Conservation (phyloP, 208 protist genomes). For the Tritrichomonas musculus region DNA sequence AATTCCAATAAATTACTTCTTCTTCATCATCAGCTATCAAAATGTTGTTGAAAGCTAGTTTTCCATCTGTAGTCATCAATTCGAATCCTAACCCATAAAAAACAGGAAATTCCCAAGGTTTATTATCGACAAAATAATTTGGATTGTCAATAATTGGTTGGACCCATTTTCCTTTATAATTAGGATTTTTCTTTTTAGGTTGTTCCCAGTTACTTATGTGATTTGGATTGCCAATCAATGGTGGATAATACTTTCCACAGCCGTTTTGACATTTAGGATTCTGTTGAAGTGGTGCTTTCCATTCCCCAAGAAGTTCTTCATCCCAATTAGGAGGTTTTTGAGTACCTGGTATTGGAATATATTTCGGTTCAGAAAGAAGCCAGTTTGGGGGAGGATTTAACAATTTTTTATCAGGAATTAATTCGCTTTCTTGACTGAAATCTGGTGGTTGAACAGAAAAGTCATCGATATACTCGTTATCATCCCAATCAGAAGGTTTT, state of each 20-base stretch:
- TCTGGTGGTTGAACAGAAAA: constrained; percentile 47
- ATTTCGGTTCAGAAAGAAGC: constrained; percentile 42
- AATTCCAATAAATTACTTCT: not conserved
- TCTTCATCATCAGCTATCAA: not conserved
- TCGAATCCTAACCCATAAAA: not conserved
- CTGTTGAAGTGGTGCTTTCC: constrained; percentile 39
- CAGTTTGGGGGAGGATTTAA: constrained; percentile 45
- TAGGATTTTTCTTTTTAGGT: constrained; percentile 46
- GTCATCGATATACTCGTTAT: constrained; percentile 53
- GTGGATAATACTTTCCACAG: constrained; percentile 38
- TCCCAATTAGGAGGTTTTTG: constrained; percentile 49
- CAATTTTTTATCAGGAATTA: constrained; percentile 38
- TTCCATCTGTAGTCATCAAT: not conserved
- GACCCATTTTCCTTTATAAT: constrained; percentile 50
- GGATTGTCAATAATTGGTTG: constrained; percentile 49
- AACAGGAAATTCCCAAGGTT: not conserved
- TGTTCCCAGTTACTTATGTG: constrained; percentile 49
- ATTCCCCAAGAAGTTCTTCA: constrained; percentile 50
- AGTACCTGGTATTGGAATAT: constrained; percentile 37
- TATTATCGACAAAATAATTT: constrained; percentile 40
- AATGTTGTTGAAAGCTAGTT: not conserved
- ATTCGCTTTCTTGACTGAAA: constrained; percentile 33
- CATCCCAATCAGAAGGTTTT: constrained; percentile 57
- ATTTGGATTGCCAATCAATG: constrained; percentile 46
- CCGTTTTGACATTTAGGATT: constrained; percentile 43